A percentile compares a stretch with the other conserved stretches of the same genome.
Conservation (phyloP, 2,329 filamentous ascomycete genomes). For the Pseudodiploospora longispora region DNA sequence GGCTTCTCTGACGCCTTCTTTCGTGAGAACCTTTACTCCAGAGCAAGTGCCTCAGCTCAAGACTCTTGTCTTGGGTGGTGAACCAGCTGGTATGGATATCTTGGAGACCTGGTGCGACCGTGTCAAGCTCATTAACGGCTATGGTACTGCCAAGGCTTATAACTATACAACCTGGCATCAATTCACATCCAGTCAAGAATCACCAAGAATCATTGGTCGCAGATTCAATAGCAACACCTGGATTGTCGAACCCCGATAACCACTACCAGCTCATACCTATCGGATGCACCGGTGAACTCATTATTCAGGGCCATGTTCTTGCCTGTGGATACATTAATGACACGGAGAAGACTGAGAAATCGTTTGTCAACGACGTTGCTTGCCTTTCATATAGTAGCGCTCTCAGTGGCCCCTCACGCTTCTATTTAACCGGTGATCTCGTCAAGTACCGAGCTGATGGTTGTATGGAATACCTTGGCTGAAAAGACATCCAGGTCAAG, state of each 20-base stretch:
- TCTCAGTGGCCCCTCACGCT: conserved; percentile 8
- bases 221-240: conserved; percentile 2
- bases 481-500: conserved; percentile 50
- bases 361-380: conserved; percentile 36
- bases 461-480: conserved; percentile 34
- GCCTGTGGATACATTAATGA: conserved; percentile 40
- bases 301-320: conserved; percentile 35
- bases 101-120: conserved; percentile 3
- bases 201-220: not conserved
- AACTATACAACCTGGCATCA: conserved; percentile 2
- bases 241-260: conserved; percentile 10
- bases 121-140: not conserved
- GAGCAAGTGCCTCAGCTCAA: not conserved
- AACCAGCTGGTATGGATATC: conserved; percentile 1
- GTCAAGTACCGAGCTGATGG: conserved; percentile 30
- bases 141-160: conserved; percentile 3
- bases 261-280: conserved; percentile 13
- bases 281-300: conserved; percentile 21
- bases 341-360: conserved; percentile 29
- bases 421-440: conserved; percentile 40
- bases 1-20: conserved; percentile 2
- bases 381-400: not conserved
- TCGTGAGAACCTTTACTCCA: conserved; percentile 1
- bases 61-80: not conserved
- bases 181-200: not conserved